Evolutionary conservation across 768 basidiomycete species (phyloP), one percentile per base, ranked within the genome.

Genomic region (Russula compacta): DNA sequence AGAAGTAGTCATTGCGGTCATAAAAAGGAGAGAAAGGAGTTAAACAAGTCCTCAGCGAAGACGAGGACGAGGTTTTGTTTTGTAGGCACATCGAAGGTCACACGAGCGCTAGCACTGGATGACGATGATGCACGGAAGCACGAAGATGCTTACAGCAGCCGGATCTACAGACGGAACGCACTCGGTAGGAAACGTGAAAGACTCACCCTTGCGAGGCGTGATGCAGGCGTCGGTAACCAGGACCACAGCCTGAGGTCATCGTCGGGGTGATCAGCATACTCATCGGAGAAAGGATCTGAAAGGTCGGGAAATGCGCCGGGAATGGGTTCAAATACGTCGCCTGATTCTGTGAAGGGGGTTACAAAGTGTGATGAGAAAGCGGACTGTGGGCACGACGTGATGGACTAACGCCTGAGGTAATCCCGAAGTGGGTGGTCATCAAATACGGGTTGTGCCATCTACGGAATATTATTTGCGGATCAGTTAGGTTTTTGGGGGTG

Each of bases 371-470:
- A 58, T 33, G 11, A 15, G 43, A 29, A 42, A 9, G 52, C 17
- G n/a, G 5, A 51, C 29, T n/a, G 59, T 32, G 52, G 43, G n/a
- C n/a, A n/a, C n/a, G n/a, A n/a, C 12, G 53, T 46, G 55, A 53
- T 38, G 52, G 17, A 59, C 66, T 19, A 43, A 66, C 66, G 66
- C 19, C 53, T 53, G 35, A 66, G 66, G 44, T 66, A 66, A 36
- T 55, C 56, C 38, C 53, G 59, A 10, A 66, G 64, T 1, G 66
- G 66, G 42, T 66, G 66, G 2, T 66, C 60, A 38, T 65, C 38
- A 39, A 66, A 66, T n/a, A 66, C 19, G 35, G 66, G 56, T 43
- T 66, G 59, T 5, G 66, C 66, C 66, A 66, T 66, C 19, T 29
- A 42, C 9, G 2, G 4, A 8, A 36, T 32, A 19, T 12, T 38